Evolutionary conservation across 192 early-diverging fungal genomes (phyloP), one percentile per base, ranked within the genome.

Genomic region (Entomortierella chlamydospora): DNA sequence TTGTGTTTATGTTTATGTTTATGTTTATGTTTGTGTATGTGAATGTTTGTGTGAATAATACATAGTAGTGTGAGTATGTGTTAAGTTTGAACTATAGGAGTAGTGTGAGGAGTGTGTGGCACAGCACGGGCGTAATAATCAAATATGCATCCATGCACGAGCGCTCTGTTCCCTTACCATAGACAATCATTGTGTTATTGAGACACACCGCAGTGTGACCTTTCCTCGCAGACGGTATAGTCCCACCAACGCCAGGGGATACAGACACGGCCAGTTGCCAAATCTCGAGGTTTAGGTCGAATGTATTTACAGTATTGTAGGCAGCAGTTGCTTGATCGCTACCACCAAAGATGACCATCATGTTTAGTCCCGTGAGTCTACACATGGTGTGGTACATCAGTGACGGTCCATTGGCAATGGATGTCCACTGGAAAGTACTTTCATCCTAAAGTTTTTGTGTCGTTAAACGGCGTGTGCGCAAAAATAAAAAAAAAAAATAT

Each of bases 161-260:
- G 34, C 34, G 34, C 45, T 11, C 5, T 42, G 8, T 7, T 25
- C 39, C 23, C 49, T 64, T 64, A 81, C 92, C 92, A 80, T 88
- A 94, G 52, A 94, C 84, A 61, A 91, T 85, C 89, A 92, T 92
- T 25, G 84, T 86, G 60, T 92, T 83, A 26, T 88, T 62, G 12
- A 88, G 51, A 67, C 93, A 94, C 1, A 89, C 88, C 3, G 93
- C 89, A 0, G 91, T 85, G 41, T 92, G 93, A 56, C 89, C 57
- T 20, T 87, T 77, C 12, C 93, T 85, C 50, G 88, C 72, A 62
- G 84, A 74, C 54, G 91, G 87, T 2, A 72, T 59, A 17, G 74
- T 60, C 25, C 84, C 84, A 51, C 77, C 79, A 17, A 20, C 33
- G 74, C 87, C 53, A 49, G 61, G 6, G 29, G 55, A 26, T 54